Evolutionary conservation across 2,329 filamentous ascomycete genomes (phyloP).

Genomic region (Tolypocladium inflatum): DNA sequence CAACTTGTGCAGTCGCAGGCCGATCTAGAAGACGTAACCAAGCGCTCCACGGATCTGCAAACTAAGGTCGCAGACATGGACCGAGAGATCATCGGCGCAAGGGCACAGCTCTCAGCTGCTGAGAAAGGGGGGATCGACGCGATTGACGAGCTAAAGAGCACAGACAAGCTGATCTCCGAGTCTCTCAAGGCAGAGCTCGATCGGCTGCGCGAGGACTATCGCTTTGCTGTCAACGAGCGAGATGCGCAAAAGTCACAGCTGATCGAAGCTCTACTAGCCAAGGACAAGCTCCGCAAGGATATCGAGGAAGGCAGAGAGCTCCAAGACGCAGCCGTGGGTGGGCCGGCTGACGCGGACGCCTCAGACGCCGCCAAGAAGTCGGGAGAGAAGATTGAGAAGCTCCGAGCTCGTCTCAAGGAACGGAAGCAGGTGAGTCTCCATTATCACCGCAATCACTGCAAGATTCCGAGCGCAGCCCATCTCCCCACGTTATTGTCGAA

Average conservation of each 20-base stretch:
- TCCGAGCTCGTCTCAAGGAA: slow-evolving; percentile 43
- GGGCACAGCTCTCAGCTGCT: slow-evolving; percentile 44
- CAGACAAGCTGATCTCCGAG: slow-evolving; percentile 47
- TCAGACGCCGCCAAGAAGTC: slow-evolving; percentile 30
- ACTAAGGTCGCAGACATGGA: slow-evolving; percentile 41
- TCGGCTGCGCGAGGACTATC: slow-evolving; percentile 40
- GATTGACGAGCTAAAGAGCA: slow-evolving; percentile 47
- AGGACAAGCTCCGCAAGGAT: slow-evolving; percentile 49
- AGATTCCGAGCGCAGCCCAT: not conserved
- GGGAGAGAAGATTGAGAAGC: slow-evolving; percentile 47
- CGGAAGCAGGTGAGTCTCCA: slow-evolving; percentile 46
- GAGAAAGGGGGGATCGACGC: slow-evolving; percentile 44
- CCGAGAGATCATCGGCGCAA: slow-evolving; percentile 43
- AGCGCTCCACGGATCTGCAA: slow-evolving; percentile 33
- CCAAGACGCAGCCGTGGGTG: slow-evolving; percentile 24
- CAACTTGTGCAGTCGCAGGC: slow-evolving; percentile 33
- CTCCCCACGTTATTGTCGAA: not conserved
- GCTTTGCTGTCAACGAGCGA: slow-evolving; percentile 37
- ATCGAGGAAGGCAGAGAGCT: slow-evolving; percentile 36
- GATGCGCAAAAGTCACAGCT: slow-evolving; percentile 51
- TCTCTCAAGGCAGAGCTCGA: slow-evolving; percentile 51
- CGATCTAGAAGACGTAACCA: slow-evolving; percentile 38
- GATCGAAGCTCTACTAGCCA: slow-evolving; percentile 48
- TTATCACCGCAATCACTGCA: not conserved
- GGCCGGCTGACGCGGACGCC: slow-evolving; percentile 23